These are phyloP conservation scores for Avena eriantha DNA, from an alignment of 176 grass and related monocot species.

Conservation along the genomic window DNA sequence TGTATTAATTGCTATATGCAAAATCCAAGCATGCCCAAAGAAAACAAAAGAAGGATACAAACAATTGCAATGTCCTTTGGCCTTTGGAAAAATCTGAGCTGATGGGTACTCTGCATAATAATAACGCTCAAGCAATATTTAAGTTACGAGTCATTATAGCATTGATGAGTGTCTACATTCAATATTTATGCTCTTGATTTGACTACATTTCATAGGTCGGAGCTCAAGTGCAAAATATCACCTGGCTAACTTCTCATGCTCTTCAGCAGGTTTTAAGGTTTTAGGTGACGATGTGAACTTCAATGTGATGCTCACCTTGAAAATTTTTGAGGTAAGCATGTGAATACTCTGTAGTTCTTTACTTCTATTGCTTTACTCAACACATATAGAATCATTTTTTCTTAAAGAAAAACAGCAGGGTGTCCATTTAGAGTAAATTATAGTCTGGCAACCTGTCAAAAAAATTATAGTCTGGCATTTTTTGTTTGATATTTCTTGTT, in stretches of 20 bases:
- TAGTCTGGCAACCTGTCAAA: neutral
- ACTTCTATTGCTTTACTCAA: slow-evolving; percentile 34
- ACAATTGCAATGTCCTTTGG: no score
- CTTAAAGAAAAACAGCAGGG: neutral
- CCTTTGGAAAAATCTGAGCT: no score
- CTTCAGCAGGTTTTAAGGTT: slow-evolving; percentile 71
- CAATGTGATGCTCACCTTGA: no score
- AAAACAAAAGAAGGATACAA: no score
- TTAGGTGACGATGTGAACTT: slow-evolving; percentile 42
- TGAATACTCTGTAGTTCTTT: slow-evolving; percentile 33
- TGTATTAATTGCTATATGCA: no score
- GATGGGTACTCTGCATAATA: no score
- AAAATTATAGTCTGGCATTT: neutral
- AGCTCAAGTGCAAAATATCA: slow-evolving; percentile 95
- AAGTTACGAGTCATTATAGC: no score
- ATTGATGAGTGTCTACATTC: no score
- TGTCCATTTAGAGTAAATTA: neutral
- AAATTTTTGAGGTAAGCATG: slow-evolving; percentile 59
- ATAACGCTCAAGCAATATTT: no score
- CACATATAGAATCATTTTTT: neutral
- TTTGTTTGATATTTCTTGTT: no score
- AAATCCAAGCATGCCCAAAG: no score
- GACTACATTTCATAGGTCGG: slow-evolving; percentile 57
- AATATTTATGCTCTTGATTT: no score
- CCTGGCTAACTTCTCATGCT: slow-evolving; percentile 67